Percentiles rank a stretch among this genome's conserved stretches.
These are phyloP conservation scores for Phytophthora parvispora DNA, from an alignment of 352 stramenopile genomes.

Conservation along the genomic window DNA sequence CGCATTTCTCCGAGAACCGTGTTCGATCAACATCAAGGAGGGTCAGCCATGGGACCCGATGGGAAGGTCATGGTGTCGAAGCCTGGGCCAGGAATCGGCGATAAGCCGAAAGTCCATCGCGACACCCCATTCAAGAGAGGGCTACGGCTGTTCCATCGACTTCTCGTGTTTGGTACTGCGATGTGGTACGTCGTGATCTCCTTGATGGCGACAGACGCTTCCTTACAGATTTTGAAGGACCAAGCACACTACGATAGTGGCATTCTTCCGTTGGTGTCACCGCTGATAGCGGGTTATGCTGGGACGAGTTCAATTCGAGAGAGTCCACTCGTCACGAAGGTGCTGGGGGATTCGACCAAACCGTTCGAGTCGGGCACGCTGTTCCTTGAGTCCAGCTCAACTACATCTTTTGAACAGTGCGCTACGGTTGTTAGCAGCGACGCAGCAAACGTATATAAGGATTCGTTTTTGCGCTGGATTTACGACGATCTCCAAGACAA, in stretches of 20 bases:
- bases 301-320: constrained; percentile 40
- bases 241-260: constrained; percentile 19
- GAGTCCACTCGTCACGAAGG: constrained; percentile 35
- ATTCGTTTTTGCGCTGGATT: constrained; percentile 39
- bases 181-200: constrained; percentile 44
- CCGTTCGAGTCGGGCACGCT: constrained; percentile 37
- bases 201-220: constrained; percentile 28
- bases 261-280: constrained; percentile 4
- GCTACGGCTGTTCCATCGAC: constrained; percentile 22
- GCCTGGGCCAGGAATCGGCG: constrained; percentile 1
- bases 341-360: constrained; percentile 36
- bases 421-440: neutral
- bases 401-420: constrained; percentile 29
- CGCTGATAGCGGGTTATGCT: constrained; percentile 39
- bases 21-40: neutral
- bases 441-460: constrained; percentile 36
- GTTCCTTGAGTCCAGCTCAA: constrained; percentile 37
- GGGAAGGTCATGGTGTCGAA: constrained; percentile 25
- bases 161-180: constrained; percentile 32
- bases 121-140: constrained; percentile 25
- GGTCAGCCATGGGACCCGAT: constrained; percentile 16
- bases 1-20: constrained; percentile 2
- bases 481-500: constrained; percentile 37
- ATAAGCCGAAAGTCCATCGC: constrained; percentile 2
- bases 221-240: constrained; percentile 34